phyloP scores from a whole-genome alignment of 208 protist genomes.

The Naegleria lovaniensis region DNA sequence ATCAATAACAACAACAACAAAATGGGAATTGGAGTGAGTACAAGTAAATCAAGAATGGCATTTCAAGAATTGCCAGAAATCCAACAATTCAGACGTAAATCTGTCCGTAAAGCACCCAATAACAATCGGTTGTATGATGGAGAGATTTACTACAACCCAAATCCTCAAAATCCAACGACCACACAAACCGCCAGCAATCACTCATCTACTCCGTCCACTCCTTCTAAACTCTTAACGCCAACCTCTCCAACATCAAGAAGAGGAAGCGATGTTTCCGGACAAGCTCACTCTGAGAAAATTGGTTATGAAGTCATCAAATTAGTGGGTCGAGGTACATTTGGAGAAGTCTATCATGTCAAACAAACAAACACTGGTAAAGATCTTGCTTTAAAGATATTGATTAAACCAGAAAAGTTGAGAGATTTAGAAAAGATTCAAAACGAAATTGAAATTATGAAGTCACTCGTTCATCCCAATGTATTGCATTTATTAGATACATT shows the following conservation, averaged over 20 bases:
- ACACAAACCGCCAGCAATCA: no score
- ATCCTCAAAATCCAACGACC: neutral
- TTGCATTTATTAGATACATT: neutral
- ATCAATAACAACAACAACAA: no score
- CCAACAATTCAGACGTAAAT: neutral
- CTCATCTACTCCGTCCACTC: no score
- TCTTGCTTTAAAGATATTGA: neutral
- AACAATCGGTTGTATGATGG: neutral
- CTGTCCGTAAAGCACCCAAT: neutral
- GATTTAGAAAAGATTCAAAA: constrained; percentile 13
- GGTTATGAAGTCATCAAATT: constrained; percentile 7
- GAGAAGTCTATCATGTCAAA: neutral
- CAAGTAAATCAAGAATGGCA: neutral
- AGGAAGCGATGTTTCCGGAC: neutral
- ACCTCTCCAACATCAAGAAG: neutral
- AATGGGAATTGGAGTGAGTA: neutral
- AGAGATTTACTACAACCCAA: neutral
- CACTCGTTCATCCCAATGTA: neutral
- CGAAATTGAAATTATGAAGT: constrained; percentile 16
- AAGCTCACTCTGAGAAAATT: neutral
- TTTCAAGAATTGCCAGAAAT: neutral
- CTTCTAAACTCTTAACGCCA: neutral
- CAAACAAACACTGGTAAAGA: neutral
- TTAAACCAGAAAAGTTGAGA: constrained; percentile 8
- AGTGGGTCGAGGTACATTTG: neutral